phyloP scores from a whole-genome alignment of 495 filamentous ascomycete genomes.

The Tuber borchii region DNA sequence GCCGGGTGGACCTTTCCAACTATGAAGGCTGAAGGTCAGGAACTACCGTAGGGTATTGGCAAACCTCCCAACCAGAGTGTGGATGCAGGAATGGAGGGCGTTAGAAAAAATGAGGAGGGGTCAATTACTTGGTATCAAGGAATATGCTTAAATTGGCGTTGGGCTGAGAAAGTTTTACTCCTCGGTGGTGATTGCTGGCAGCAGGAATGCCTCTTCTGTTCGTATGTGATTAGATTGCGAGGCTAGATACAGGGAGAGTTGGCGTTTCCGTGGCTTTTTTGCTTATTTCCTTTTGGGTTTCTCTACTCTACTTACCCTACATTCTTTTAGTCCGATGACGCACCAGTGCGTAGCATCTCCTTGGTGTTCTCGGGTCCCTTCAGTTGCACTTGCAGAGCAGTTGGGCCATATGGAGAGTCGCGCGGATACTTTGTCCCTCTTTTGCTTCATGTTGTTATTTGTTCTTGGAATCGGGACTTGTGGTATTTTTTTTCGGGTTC shows the following conservation, averaged over 20 bases:
- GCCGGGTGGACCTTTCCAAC: background rate
- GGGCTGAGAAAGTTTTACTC: background rate
- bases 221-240: background rate
- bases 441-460: background rate
- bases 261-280: background rate
- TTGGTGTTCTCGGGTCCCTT: background rate
- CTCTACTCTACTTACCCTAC: background rate
- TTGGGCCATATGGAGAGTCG: background rate
- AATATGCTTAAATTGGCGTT: background rate
- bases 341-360: background rate
- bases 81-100: no score
- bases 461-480: background rate
- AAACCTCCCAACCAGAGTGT: background rate
- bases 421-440: background rate
- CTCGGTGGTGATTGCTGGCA: background rate
- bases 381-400: background rate
- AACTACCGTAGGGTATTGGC: background rate
- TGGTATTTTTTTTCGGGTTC: background rate
- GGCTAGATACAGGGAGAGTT: background rate
- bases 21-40: background rate
- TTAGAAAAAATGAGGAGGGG: background rate
- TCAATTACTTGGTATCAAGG: background rate
- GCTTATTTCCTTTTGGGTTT: background rate
- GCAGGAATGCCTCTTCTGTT: background rate
- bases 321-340: background rate